Evolutionary conservation across 768 basidiomycete genomes (phyloP).

Genomic region (Termitomyces sp.): DNA sequence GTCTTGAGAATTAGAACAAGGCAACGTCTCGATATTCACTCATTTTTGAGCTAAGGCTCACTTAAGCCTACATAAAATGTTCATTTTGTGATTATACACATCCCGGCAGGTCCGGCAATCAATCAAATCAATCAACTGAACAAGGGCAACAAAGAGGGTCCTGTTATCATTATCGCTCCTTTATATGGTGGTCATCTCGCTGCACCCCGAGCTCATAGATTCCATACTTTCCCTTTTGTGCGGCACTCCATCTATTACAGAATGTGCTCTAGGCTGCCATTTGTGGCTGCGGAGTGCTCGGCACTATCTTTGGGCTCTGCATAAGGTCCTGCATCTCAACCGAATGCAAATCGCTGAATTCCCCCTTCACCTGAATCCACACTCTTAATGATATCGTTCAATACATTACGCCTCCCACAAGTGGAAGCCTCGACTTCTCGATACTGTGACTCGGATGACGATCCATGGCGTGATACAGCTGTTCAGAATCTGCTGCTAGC

Average conservation of each 20-base stretch:
- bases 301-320: not conserved
- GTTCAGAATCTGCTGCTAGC: not conserved
- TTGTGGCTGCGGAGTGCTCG: not conserved
- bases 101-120: too few species aligned
- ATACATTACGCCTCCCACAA: not conserved
- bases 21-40: too few species aligned
- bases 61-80: too few species aligned
- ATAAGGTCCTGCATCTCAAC: not conserved
- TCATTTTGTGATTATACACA: too few species aligned
- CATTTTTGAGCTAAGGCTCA: too few species aligned
- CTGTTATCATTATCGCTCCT: not conserved
- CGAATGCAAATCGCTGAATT: not conserved
- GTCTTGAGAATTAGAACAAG: too few species aligned
- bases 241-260: not conserved
- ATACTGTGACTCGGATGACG: not conserved
- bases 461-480: not conserved
- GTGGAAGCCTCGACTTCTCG: not conserved
- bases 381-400: not conserved
- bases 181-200: not conserved
- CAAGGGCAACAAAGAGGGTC: too few species aligned
- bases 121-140: too few species aligned
- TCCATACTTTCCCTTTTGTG: not conserved
- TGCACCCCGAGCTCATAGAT: not conserved
- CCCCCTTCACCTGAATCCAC: not conserved
- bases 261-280: conserved; percentile 1